A percentile compares a stretch with the other conserved stretches of the same genome.
These are phyloP conservation scores for Penicillium longicatenatum DNA, from an alignment of 495 filamentous ascomycete species.

Conservation along the genomic window DNA sequence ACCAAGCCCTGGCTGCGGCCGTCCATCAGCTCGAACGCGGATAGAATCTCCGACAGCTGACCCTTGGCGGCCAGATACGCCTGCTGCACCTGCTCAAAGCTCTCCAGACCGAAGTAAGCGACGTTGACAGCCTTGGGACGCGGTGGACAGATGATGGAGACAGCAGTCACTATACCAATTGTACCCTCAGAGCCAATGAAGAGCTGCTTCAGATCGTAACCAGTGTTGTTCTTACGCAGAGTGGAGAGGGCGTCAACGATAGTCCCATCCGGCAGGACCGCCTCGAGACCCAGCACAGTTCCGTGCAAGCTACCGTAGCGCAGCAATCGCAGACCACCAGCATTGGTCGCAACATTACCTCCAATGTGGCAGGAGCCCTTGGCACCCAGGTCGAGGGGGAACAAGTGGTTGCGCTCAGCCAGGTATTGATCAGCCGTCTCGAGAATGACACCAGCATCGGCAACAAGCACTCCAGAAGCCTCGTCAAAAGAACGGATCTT, in stretches of 20 bases:
- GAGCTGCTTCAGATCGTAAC: slow-evolving; percentile 96
- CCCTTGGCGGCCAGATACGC: slow-evolving; percentile 86
- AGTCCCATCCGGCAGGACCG: slow-evolving; percentile 88
- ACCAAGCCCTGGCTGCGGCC: slow-evolving; percentile 75
- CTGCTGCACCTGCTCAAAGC: slow-evolving; percentile 79
- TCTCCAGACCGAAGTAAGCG: slow-evolving; percentile 83
- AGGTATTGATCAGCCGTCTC: slow-evolving; percentile 85
- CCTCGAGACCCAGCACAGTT: slow-evolving; percentile 88
- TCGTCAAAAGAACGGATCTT: slow-evolving; percentile 88
- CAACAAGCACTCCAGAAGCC: slow-evolving; percentile 87
- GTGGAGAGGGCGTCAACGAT: slow-evolving; percentile 84
- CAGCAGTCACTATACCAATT: slow-evolving; percentile 87
- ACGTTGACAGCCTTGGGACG: slow-evolving; percentile 84
- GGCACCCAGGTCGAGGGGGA: slow-evolving; percentile 92
- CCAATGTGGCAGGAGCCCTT: slow-evolving; percentile 98
- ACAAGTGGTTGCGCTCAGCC: slow-evolving; percentile 76
- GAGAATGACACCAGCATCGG: slow-evolving; percentile 86
- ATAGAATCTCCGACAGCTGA: slow-evolving; percentile 90
- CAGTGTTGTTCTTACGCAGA: slow-evolving; percentile 96
- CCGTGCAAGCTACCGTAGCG: slow-evolving; percentile 95
- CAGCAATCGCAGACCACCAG: slow-evolving; percentile 85
- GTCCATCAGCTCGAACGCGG: slow-evolving; percentile 98
- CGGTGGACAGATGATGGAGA: slow-evolving; percentile 88
- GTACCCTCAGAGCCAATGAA: slow-evolving; percentile 96
- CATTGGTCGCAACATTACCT: slow-evolving; percentile 97